phyloP scores from a whole-genome alignment of 2,329 filamentous ascomycete genomes.

The Talaromyces amestolkiae region DNA sequence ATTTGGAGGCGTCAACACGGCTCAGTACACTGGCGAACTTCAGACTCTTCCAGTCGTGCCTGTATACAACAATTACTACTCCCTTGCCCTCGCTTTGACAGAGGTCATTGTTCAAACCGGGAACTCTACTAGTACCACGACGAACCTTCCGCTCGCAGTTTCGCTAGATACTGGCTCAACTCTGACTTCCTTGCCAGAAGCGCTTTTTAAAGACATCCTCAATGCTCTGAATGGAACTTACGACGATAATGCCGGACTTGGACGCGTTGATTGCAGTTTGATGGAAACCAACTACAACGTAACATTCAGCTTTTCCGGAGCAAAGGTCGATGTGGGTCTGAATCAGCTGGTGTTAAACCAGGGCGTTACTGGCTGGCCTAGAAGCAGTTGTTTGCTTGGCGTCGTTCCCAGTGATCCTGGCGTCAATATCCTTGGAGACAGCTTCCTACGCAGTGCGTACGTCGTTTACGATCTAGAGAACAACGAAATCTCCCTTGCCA shows the following conservation, averaged over 20 bases:
- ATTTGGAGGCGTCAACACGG: constrained; percentile 75
- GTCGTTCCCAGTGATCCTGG: constrained; percentile 58
- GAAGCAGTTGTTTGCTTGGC: constrained; percentile 66
- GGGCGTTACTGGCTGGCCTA: constrained; percentile 51
- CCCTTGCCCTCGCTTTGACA: constrained; percentile 64
- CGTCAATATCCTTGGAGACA: constrained; percentile 66
- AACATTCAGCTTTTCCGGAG: constrained; percentile 55
- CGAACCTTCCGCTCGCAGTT: constrained; percentile 53
- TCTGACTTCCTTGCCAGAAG: constrained; percentile 64
- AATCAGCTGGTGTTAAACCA: constrained; percentile 62
- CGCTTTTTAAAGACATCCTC: constrained; percentile 51
- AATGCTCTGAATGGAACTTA: constrained; percentile 42
- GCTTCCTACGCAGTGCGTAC: constrained; percentile 69
- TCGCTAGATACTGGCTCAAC: constrained; percentile 70
- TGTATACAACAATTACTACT: constrained; percentile 48
- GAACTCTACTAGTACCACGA: constrained; percentile 21
- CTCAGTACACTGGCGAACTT: constrained; percentile 66
- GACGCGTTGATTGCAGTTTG: constrained; percentile 51
- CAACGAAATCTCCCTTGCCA: constrained; percentile 66
- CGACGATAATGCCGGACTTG: constrained; percentile 44
- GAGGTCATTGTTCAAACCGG: constrained; percentile 44
- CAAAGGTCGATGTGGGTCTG: constrained; percentile 53
- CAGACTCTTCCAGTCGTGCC: constrained; percentile 62
- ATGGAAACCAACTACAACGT: constrained; percentile 42
- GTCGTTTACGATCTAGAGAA: constrained; percentile 70